Conservation (phyloP, 2,329 filamentous ascomycete genomes). For the Gaeumannomyces tritici region DNA sequence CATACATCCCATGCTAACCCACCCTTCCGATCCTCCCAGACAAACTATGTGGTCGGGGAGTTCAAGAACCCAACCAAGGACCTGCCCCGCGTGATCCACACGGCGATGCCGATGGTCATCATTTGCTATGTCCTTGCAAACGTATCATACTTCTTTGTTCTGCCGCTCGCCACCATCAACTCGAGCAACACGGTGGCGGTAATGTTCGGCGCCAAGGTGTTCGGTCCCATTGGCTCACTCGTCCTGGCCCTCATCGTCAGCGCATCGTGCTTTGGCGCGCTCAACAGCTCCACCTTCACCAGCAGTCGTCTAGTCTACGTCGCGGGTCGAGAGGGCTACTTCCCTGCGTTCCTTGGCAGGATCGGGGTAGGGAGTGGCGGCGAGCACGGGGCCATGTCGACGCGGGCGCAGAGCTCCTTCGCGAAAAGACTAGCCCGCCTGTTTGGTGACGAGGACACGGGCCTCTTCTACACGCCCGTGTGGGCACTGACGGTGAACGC, state of each 20-base stretch:
- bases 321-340: slow-evolving; percentile 89
- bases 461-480: slow-evolving; percentile 89
- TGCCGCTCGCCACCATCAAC: slow-evolving; percentile 72
- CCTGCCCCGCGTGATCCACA: slow-evolving; percentile 90
- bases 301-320: slow-evolving; percentile 86
- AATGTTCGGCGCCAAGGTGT: slow-evolving; percentile 82
- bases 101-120: slow-evolving; percentile 91
- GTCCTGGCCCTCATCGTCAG: slow-evolving; percentile 82
- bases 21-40: slow-evolving; percentile 37
- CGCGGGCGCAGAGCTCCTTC: slow-evolving; percentile 44
- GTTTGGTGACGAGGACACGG: slow-evolving; percentile 67
- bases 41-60: slow-evolving; percentile 95
- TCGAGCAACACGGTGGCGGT: slow-evolving; percentile 92
- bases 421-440: slow-evolving; percentile 49
- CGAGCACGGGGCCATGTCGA: slow-evolving; percentile 27
- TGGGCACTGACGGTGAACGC: slow-evolving; percentile 81
- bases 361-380: slow-evolving; percentile 55
- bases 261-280: slow-evolving; percentile 84
- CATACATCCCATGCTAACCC: slow-evolving; percentile 12
- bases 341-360: slow-evolving; percentile 73
- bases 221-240: slow-evolving; percentile 73
- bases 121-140: slow-evolving; percentile 85
- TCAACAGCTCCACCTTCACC: slow-evolving; percentile 93
- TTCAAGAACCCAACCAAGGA: slow-evolving; percentile 88
- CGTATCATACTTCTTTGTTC: slow-evolving; percentile 85